Percentiles rank a stretch among this genome's conserved stretches.
Conservation (phyloP, 2,329 filamentous ascomycete species). For the Eurotiales sp. region DNA sequence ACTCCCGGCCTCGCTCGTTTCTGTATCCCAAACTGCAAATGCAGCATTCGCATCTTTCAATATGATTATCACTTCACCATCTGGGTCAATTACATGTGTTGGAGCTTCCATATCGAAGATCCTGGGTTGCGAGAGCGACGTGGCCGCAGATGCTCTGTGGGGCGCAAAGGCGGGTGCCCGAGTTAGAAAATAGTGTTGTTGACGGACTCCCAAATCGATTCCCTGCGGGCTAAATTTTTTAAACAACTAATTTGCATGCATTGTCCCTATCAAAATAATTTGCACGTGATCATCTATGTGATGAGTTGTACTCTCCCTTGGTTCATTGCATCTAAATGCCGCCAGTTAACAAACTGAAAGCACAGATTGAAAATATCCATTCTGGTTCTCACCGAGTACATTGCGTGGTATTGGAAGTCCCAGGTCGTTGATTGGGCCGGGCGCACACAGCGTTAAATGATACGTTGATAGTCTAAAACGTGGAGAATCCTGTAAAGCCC, state of each 20-base stretch:
- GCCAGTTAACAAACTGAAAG: not conserved
- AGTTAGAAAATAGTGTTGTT: too few relatives aligned
- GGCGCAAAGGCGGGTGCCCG: too few relatives aligned
- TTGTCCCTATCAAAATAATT: too few relatives aligned
- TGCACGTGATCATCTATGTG: too few relatives aligned
- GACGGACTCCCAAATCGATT: not conserved
- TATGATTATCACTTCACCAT: not conserved
- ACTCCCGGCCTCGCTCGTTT: not conserved
- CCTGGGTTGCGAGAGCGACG: not conserved
- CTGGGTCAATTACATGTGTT: not conserved
- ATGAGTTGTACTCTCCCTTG: not conserved
- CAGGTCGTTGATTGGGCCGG: not conserved
- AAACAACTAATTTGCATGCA: too few relatives aligned
- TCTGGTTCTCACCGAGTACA: not conserved
- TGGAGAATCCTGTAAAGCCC: not conserved
- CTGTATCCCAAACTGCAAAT: not conserved
- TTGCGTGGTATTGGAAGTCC: slow-evolving; percentile 6
- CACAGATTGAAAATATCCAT: too few relatives aligned
- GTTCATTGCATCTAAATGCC: not conserved
- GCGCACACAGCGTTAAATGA: slow-evolving; percentile 3
- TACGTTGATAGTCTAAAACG: not conserved
- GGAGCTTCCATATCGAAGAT: not conserved
- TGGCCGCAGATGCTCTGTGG: not conserved
- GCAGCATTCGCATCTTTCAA: not conserved
- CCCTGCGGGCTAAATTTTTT: not conserved